A percentile compares a stretch with the other conserved stretches of the same genome.
These are phyloP conservation scores for Macadamia tetraphylla DNA, from an alignment of 164 flowering plant species.

Conservation along the genomic window DNA sequence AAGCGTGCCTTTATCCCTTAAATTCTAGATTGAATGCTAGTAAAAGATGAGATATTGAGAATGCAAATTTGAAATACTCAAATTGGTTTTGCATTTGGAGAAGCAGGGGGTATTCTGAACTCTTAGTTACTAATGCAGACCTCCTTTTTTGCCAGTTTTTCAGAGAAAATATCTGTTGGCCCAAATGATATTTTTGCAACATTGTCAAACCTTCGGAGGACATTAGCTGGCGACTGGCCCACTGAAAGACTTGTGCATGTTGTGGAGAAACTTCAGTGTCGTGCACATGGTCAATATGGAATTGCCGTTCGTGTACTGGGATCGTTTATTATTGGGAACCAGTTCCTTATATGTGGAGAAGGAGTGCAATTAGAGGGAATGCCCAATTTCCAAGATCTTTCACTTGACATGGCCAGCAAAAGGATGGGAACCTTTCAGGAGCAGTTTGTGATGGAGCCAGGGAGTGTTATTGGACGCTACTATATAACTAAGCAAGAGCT, in stretches of 20 bases:
- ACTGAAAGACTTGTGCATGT: conserved; percentile 85
- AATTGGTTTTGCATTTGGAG: not conserved
- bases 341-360: conserved; percentile 90
- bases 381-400: conserved; percentile 77
- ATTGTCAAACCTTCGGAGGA: conserved; percentile 55
- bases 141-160: conserved; percentile 43
- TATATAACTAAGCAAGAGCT: conserved; percentile 73
- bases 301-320: conserved; percentile 87
- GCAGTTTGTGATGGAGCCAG: conserved; percentile 81
- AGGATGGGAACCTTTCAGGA: conserved; percentile 85
- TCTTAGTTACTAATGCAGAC: conserved; percentile 3
- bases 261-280: conserved; percentile 93
- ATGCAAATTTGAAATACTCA: not conserved
- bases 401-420: conserved; percentile 54
- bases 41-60: no score
- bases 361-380: conserved; percentile 85
- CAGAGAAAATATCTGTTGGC: conserved; percentile 59
- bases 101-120: not conserved
- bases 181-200: conserved; percentile 53
- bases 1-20: no score
- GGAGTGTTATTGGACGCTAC: conserved; percentile 61
- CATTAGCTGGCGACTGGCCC: conserved; percentile 87
- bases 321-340: conserved; percentile 78
- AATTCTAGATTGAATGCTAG: no score
- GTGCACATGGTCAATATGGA: conserved; percentile 78